Evolutionary conservation across 805 yeast genomes (phyloP), one percentile per base, ranked within the genome.

Genomic region (Teunomyces aglyptinius): DNA sequence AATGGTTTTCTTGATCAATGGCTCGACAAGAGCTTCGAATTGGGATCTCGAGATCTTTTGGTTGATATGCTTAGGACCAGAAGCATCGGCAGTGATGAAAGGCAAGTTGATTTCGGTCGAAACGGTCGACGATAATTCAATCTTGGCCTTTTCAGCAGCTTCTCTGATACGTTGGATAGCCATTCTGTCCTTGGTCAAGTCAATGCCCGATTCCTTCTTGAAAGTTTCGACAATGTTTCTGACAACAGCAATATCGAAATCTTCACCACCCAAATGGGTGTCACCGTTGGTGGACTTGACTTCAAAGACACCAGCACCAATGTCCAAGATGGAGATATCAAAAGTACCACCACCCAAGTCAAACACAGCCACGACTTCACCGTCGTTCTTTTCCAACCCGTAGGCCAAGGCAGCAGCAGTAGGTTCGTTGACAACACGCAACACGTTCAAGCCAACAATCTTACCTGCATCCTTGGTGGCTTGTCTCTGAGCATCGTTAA

Each of bases 281-380:
- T 87, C 94, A 83, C 95, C 97, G 75, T 91, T 91, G 66, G 97
- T 90, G 53, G 97, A 89, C 78, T 90, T 90, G 70, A 90, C 97
- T 80, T 90, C 97, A 63, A 90, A 90, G 57, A 90, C 97, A 80
- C 97, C 97, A 67, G 90, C 89, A 76, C 91, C 96, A 62, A 90
- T 91, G 79, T 91, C 97, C 67, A 90, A 81, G 68, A 90, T 88
- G 60, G 97, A 90, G 73, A 90, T 86, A 86, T 90, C 97, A 70
- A 90, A 90, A 63, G 97, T 90, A 83, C 97, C 97, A 73, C 97
- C 97, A 83, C 97, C 97, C 65, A 90, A 81, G 76, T 90, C 97
- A 77, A 91, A 90, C 56, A 90, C 97, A 52, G 97, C 97, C 60
- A 90, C 96, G 52, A 86, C 86, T 74, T 83, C 85, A 64, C 83